A percentile compares a stretch with the other conserved stretches of the same genome.
phyloP scores from a whole-genome alignment of 2,329 filamentous ascomycete species.

The Venturia asperata region DNA sequence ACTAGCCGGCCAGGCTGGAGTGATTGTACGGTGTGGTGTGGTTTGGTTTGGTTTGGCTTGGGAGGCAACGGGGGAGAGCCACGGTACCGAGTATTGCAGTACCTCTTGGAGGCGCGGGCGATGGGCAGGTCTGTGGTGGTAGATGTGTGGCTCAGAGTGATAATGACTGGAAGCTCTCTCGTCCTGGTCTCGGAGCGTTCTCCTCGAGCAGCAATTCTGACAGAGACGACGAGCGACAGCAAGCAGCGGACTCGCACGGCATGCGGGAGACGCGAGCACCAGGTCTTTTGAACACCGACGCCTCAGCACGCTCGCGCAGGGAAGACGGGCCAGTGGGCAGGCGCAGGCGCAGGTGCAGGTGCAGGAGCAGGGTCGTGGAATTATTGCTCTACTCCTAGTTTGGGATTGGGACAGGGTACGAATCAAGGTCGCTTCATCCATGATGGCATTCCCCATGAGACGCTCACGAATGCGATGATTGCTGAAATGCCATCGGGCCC shows the following conservation, averaged over 20 bases:
- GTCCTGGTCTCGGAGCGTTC: neutral
- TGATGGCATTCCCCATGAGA: slow-evolving; percentile 12
- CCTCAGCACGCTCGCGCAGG: slow-evolving; percentile 2
- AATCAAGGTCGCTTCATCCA: slow-evolving; percentile 13
- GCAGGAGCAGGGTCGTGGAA: slow-evolving; percentile 1
- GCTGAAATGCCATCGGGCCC: slow-evolving; percentile 10
- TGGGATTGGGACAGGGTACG: slow-evolving; percentile 14
- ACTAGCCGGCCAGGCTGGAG: neutral
- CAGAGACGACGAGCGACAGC: neutral
- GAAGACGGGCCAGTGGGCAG: neutral
- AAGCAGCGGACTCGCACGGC: neutral
- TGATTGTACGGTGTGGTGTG: neutral
- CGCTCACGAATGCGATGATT: slow-evolving; percentile 11
- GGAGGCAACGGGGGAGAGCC: neutral
- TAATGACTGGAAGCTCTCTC: neutral
- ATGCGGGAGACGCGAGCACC: slow-evolving; percentile 7
- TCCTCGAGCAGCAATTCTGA: neutral
- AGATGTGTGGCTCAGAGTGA: neutral
- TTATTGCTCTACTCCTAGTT: neutral
- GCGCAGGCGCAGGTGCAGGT: neutral
- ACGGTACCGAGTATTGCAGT: neutral
- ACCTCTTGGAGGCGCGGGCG: no score
- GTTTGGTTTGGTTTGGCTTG: neutral
- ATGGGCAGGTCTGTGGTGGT: neutral
- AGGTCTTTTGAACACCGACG: slow-evolving; percentile 2